Evolutionary conservation across 441 rosid genomes (phyloP).

Genomic region (Pelargonium myrrhifolium): DNA sequence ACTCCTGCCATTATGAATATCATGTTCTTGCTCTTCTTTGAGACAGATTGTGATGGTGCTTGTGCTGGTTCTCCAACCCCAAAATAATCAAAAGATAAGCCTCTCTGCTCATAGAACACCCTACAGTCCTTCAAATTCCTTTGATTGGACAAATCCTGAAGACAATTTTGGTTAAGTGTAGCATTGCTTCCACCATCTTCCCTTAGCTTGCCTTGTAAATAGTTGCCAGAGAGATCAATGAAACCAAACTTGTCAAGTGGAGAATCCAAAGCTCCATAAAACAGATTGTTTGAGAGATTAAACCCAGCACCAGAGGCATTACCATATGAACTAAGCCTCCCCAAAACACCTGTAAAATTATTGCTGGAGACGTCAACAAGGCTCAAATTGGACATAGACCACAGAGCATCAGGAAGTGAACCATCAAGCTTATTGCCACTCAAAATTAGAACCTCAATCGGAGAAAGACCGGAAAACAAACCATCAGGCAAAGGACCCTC

Average conservation of each 20-base stretch:
- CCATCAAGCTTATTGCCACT: constrained; percentile 53
- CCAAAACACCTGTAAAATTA: constrained; percentile 67
- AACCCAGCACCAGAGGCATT: constrained; percentile 33
- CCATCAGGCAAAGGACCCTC: constrained; percentile 42
- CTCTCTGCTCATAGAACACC: constrained; percentile 51
- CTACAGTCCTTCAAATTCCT: constrained; percentile 49
- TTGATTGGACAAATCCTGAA: constrained; percentile 47
- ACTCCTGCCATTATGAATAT: constrained; percentile 52
- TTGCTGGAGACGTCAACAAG: constrained; percentile 67
- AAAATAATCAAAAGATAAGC: constrained; percentile 65
- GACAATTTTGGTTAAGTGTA: constrained; percentile 61
- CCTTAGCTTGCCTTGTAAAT: constrained; percentile 71
- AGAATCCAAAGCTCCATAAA: constrained; percentile 58
- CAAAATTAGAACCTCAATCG: constrained; percentile 44
- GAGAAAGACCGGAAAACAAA: constrained; percentile 41
- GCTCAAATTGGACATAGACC: constrained; percentile 51
- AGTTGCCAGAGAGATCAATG: constrained; percentile 64
- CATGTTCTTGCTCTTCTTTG: constrained; percentile 36
- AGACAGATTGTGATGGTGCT: constrained; percentile 27
- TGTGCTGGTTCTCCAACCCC: constrained; percentile 49
- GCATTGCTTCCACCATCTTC: constrained; percentile 36
- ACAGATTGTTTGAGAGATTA: constrained; percentile 60
- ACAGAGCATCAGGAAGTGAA: constrained; percentile 37
- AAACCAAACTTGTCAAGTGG: constrained; percentile 38
- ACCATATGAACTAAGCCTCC: constrained; percentile 29